Percentiles rank a stretch among this genome's conserved stretches.
Evolutionary conservation across 2,329 filamentous ascomycete genomes (phyloP).

Genomic region (Ophiocordyceps camponoti-leonardi): DNA sequence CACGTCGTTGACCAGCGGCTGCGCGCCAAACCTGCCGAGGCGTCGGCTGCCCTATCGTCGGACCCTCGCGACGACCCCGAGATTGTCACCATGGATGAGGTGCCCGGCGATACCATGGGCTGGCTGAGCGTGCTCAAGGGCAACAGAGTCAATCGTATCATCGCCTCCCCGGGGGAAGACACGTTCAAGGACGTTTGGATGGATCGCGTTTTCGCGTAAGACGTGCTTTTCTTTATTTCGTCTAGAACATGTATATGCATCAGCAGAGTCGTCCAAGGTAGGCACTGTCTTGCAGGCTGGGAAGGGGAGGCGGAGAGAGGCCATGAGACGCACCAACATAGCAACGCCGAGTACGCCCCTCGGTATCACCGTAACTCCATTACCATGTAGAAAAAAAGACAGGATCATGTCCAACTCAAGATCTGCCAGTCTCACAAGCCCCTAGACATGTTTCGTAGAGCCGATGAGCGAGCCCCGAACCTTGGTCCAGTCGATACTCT

Average conservation of each 20-base stretch:
- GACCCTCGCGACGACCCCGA: conserved; percentile 22
- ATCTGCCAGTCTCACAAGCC: conserved; percentile 7
- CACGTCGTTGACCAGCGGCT: conserved; percentile 64
- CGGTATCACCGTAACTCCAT: conserved; percentile 2
- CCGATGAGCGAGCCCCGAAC: conserved; percentile 75
- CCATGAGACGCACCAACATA: conserved; percentile 5
- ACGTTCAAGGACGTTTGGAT: conserved; percentile 50
- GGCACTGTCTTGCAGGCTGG: not conserved
- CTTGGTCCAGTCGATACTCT: conserved; percentile 80
- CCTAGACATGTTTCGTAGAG: conserved; percentile 57
- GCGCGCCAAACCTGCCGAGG: conserved; percentile 32
- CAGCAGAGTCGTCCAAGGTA: not conserved
- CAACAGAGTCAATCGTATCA: conserved; percentile 65
- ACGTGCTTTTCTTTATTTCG: not conserved
- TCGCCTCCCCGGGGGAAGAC: conserved; percentile 49
- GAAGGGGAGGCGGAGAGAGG: not conserved
- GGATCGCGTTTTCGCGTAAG: conserved; percentile 41
- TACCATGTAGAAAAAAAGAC: conserved; percentile 2
- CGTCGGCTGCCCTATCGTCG: conserved; percentile 20
- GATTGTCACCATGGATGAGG: conserved; percentile 25
- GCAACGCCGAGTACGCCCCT: conserved; percentile 1
- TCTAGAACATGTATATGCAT: not conserved
- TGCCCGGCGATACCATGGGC: conserved; percentile 52
- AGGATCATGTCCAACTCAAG: not conserved
- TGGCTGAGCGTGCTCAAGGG: conserved; percentile 63